phyloP scores from a whole-genome alignment of 345 rosid species.

The Bruguiera sexangula region DNA sequence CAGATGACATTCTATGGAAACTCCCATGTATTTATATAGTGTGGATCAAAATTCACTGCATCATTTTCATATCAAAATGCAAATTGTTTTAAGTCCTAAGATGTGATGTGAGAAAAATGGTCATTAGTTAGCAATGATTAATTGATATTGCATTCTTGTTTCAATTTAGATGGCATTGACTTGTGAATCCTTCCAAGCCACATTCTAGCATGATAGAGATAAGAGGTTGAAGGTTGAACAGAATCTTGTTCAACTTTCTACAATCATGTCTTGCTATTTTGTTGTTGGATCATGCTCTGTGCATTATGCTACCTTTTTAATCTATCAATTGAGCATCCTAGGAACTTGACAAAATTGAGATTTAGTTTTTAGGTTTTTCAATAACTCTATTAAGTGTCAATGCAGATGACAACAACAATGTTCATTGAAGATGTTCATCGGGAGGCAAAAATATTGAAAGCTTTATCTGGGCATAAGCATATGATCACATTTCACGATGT shows the following conservation, averaged over 20 bases:
- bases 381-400: background rate
- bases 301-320: too few relatives aligned
- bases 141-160: too few relatives aligned
- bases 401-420: conserved; percentile 85
- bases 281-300: background rate
- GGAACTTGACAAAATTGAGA: background rate
- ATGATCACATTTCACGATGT: conserved; percentile 73
- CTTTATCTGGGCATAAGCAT: conserved; percentile 68
- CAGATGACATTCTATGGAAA: too few relatives aligned
- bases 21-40: too few relatives aligned
- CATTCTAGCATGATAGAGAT: background rate
- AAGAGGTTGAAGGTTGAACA: background rate
- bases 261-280: background rate
- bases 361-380: background rate
- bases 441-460: conserved; percentile 83
- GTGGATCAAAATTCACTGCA: too few relatives aligned
- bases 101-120: too few relatives aligned
- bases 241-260: background rate
- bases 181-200: too few relatives aligned
- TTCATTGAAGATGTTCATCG: conserved; percentile 83
- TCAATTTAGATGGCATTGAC: too few relatives aligned
- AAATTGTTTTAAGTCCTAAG: too few relatives aligned
- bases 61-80: too few relatives aligned
- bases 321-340: background rate
- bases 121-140: too few relatives aligned